Base-by-base conservation (phyloP, 176 grass and related monocot species). In the Thalia dealbata region DNA sequence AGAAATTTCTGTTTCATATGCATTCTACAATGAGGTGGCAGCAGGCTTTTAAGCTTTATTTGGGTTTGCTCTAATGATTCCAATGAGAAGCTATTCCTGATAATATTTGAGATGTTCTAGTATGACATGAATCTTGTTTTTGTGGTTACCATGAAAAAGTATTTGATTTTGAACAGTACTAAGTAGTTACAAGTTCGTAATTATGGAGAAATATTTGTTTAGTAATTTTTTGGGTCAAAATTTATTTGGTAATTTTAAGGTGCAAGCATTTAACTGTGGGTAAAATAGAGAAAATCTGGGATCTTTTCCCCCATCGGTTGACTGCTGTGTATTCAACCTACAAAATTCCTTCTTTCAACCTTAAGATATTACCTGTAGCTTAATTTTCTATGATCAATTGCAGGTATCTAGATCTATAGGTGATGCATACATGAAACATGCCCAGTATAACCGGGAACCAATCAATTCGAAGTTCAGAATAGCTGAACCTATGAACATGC, bases 361-460 rank as follows among this genome's bases (percentile, higher is more conserved):
- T 44, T 73, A 48, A 63, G 7, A 4, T 70, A 66, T 64, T 65
- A 12, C 58, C 28, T 24, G 14, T 72, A 58, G 18, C 81, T 65
- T 28, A 76, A 26, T 50, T 10, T 10, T 68, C 7, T 83, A 42
- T 77, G 72, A 12, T 50, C 48, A 52, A 76, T 21, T 91, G 85
- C 83, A 93, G 95, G 95, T 99, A 73, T 91, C 90, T 30, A 83
- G 95, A 79, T 93, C 90, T 50, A 75, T 99, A 60, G 95, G 95
- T 42, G 81, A 93, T 75, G 95, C 86, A 45, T 99, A 93, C 73
- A 61, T 97, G 79, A 93, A 93, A 79, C 76, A 83, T 71, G 27
- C 71, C 0, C 81, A 81, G 64, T 99, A 58, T 69, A 99, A 99
- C 81, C 91, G 79, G 3, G 90, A 99, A 50, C 83, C 54, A 43